A percentile compares a stretch with the other conserved stretches of the same genome.
Evolutionary conservation across 2,329 filamentous ascomycete species (phyloP).

Genomic region (Fusarium anthophilum): DNA sequence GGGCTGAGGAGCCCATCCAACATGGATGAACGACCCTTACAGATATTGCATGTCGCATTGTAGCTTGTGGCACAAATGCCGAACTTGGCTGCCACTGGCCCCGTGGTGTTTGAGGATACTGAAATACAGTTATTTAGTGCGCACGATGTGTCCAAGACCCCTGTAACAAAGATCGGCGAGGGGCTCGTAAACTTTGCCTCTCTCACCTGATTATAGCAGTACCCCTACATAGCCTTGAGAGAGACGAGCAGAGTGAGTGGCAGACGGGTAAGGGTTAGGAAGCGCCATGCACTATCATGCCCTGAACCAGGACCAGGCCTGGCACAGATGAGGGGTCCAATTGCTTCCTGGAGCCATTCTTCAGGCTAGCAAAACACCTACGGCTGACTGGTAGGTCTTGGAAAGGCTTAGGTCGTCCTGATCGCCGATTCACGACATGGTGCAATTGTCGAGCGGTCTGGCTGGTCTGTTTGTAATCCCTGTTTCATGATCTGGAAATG

Average conservation of each 20-base stretch:
- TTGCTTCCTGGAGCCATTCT: neutral
- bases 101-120: neutral
- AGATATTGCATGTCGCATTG: neutral
- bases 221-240: neutral
- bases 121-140: neutral
- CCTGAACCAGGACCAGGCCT: constrained; percentile 18
- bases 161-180: constrained; percentile 12
- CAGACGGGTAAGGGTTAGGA: neutral
- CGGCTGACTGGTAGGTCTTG: neutral
- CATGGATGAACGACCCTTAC: neutral
- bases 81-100: neutral
- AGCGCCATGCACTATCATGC: neutral
- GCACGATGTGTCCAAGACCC: neutral
- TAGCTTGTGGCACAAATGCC: neutral
- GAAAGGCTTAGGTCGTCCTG: constrained; percentile 9
- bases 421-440: constrained; percentile 36
- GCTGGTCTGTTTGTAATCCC: constrained; percentile 17
- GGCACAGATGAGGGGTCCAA: constrained; percentile 23
- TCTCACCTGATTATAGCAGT: constrained; percentile 18
- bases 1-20: neutral
- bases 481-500: neutral
- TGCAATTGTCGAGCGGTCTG: constrained; percentile 29
- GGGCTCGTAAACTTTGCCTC: constrained; percentile 22
- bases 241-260: neutral
- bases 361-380: constrained; percentile 14